phyloP scores from a whole-genome alignment of 2,329 filamentous ascomycete genomes.

The Emericellopsis cladophorae region DNA sequence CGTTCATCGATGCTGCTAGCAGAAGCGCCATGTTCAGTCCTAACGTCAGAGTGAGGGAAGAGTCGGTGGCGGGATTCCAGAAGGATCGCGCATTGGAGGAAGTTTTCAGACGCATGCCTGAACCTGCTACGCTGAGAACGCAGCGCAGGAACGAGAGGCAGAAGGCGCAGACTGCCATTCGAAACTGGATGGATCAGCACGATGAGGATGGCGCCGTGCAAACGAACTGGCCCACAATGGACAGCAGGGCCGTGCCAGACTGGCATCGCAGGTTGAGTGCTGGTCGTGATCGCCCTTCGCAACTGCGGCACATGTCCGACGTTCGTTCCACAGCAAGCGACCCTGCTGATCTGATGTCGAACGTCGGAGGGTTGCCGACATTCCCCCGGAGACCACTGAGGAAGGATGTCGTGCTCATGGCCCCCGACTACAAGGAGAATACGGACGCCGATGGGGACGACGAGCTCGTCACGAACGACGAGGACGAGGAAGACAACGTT shows the following conservation, averaged over 20 bases:
- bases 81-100: conserved; percentile 87
- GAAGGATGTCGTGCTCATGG: conserved; percentile 5
- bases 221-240: conserved; percentile 35
- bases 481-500: conserved; percentile 47
- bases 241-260: conserved; percentile 27
- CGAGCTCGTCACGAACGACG: conserved; percentile 73
- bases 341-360: conserved; percentile 49
- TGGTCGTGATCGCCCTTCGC: conserved; percentile 31
- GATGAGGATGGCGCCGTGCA: conserved; percentile 35
- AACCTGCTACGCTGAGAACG: conserved; percentile 46
- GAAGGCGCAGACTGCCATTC: conserved; percentile 70
- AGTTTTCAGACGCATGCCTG: conserved; percentile 68
- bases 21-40: conserved; percentile 61
- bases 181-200: conserved; percentile 77
- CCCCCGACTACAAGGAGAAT: conserved; percentile 39
- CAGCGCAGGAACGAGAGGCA: conserved; percentile 51
- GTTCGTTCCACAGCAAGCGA: conserved; percentile 49
- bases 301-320: conserved; percentile 39
- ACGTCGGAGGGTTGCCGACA: conserved; percentile 23
- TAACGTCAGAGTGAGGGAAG: conserved; percentile 60
- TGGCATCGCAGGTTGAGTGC: conserved; percentile 42
- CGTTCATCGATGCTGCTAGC: conserved; percentile 43
- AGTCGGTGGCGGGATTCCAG: conserved; percentile 76
- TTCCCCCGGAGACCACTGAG: conserved; percentile 8
- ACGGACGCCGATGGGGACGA: conserved; percentile 85